These are phyloP conservation scores for Akanthomyces dipterigenus DNA, from an alignment of 2,329 filamentous ascomycete genomes.

Conservation along the genomic window DNA sequence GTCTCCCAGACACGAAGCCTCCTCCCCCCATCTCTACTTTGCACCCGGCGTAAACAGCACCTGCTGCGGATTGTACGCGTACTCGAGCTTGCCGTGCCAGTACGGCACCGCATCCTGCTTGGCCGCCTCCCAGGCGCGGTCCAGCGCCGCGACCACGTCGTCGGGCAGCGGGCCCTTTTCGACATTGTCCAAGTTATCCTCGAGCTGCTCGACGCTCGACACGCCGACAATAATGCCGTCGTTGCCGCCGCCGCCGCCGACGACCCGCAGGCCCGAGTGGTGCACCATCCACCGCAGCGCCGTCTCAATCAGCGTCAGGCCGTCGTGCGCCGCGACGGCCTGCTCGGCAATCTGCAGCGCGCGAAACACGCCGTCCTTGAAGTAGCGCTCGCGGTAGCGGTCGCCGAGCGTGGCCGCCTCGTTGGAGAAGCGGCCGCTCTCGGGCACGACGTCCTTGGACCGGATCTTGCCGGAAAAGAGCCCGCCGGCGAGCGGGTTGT, in stretches of 20 bases:
- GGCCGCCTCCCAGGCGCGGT: conserved; percentile 68
- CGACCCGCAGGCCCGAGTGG: conserved; percentile 54
- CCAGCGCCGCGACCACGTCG: conserved; percentile 66
- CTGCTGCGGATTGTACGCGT: conserved; percentile 58
- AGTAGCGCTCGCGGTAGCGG: conserved; percentile 63
- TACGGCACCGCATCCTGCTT: conserved; percentile 51
- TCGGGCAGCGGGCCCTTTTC: conserved; percentile 69
- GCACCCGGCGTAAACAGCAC: conserved; percentile 46
- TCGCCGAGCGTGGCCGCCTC: conserved; percentile 41
- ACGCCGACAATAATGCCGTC: conserved; percentile 57
- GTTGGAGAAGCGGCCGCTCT: conserved; percentile 65
- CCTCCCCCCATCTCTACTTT: conserved; percentile 25
- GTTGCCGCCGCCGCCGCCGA: conserved; percentile 49
- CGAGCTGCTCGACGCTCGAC: conserved; percentile 50
- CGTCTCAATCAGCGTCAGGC: conserved; percentile 63
- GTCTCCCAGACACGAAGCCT: not conserved
- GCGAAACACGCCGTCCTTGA: conserved; percentile 56
- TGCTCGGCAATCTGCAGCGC: conserved; percentile 63
- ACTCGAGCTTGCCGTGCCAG: conserved; percentile 56
- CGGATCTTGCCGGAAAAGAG: conserved; percentile 77
- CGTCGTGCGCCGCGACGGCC: conserved; percentile 61
- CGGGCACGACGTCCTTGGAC: conserved; percentile 52
- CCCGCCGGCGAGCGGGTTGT: conserved; percentile 77
- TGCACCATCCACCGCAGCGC: conserved; percentile 68
- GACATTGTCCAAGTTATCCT: conserved; percentile 49